phyloP scores from a whole-genome alignment of 345 rosid genomes.

The Barbarea vulgaris region DNA sequence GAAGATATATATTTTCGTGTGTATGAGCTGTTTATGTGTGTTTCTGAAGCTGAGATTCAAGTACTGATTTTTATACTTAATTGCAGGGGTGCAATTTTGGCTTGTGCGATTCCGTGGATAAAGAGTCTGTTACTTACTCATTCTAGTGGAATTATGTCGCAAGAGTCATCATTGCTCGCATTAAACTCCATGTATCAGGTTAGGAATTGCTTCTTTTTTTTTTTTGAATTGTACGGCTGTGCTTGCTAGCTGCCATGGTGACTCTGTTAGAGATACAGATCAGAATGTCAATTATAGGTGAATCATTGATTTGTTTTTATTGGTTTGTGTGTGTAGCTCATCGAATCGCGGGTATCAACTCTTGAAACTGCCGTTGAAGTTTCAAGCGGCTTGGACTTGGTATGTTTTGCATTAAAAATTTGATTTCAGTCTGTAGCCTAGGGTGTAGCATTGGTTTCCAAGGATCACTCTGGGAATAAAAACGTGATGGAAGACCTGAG shows the following conservation, averaged over 20 bases:
- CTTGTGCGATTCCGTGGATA: constrained; percentile 90
- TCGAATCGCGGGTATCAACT: constrained; percentile 79
- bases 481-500: neutral
- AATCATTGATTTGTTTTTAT: neutral
- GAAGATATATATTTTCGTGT: neutral
- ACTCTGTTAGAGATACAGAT: neutral
- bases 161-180: constrained; percentile 69
- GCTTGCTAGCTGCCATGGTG: neutral
- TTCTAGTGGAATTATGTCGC: constrained; percentile 82
- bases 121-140: constrained; percentile 80
- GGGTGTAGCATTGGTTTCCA: neutral
- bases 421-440: neutral
- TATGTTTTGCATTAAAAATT: constrained; percentile 8
- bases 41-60: constrained; percentile 6
- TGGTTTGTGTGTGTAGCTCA: constrained; percentile 57
- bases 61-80: neutral
- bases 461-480: neutral
- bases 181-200: constrained; percentile 93
- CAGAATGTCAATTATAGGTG: neutral
- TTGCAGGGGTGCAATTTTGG: constrained; percentile 87
- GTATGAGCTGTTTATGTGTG: neutral
- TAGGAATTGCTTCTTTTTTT: constrained; percentile 2
- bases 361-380: constrained; percentile 68
- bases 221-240: neutral
- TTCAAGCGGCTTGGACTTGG: constrained; percentile 68